Percentiles rank a stretch among this genome's conserved stretches.
Conservation (phyloP, 169 alveolate species). For the Cryptosporidium bovis region DNA sequence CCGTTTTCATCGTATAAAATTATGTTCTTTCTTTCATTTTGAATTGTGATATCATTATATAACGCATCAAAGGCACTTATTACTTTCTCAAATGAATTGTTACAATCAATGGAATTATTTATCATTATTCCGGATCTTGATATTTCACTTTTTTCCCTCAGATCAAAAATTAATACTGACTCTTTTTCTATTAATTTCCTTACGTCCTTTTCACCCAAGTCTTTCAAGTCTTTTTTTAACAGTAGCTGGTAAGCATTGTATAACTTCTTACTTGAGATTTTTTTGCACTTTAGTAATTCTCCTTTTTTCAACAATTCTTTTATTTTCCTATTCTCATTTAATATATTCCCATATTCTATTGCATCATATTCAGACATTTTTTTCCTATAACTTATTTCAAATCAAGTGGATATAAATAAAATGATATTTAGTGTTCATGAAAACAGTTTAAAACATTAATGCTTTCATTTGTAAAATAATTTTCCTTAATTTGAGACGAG, state of each 20-base stretch:
- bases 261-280: conserved; percentile 19
- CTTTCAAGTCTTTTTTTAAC: conserved; percentile 5
- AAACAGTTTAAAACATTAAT: neutral
- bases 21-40: conserved; percentile 9
- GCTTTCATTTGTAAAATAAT: neutral
- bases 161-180: conserved; percentile 23
- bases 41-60: neutral
- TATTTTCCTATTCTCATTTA: conserved; percentile 15
- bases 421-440: neutral
- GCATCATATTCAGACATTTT: neutral
- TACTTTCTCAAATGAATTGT: conserved; percentile 25
- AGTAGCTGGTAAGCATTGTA: conserved; percentile 25
- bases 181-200: neutral
- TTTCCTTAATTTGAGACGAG: conserved; percentile 45
- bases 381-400: neutral
- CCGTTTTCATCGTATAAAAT: conserved; percentile 51
- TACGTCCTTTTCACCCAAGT: neutral
- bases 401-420: neutral
- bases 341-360: conserved; percentile 21
- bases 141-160: conserved; percentile 23
- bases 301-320: neutral
- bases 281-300: conserved; percentile 15
- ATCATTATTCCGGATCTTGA: conserved; percentile 3
- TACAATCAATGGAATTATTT: conserved; percentile 38
- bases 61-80: neutral